Evolutionary conservation across 345 rosid genomes (phyloP), one percentile per base, ranked within the genome.

Genomic region (Populus tremula): DNA sequence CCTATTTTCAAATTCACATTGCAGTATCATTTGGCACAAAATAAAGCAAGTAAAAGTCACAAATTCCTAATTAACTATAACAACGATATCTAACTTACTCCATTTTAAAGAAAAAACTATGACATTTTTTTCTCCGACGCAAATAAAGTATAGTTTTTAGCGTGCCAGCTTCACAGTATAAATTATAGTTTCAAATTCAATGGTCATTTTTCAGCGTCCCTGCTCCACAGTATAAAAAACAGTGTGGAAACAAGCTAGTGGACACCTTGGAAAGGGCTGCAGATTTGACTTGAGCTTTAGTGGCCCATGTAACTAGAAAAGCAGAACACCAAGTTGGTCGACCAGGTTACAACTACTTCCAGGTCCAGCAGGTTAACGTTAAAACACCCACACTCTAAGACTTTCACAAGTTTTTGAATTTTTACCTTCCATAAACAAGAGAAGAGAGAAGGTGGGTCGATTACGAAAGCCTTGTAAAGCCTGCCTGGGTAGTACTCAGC

Each of bases 361-460:
- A 18, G 73, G 53, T 36, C 9, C 29, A 59, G 39, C 81, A 78
- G 78, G 78, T 45, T 69, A 53, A 53, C 5, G 36, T 33, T 0
- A 33, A 33, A 33, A 33, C 36, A 33, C 36, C 36, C 36, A 5
- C 36, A 33, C 36, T 33, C 36, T 33, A 33, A 33, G 36, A 33
- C 36, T 33, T 53, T 39, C 39, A 66, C 41, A 56, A 38, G 73
- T 47, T 79, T 87, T 87, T 84, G 78, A 49, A 87, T 74, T 38
- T 81, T 79, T 83, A 93, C 99, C 99, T 96, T 96, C 98, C 98
- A 96, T 2, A 96, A 71, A 66, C 89, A 93, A 76, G 98, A 87
- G 82, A 96, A 96, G 35, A 96, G 88, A 1, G 98, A 90, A 50
- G 99, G 97, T n/a, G 99, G 95, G 82, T 96, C 97, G 81, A 96